A percentile compares a stretch with the other conserved stretches of the same genome.
phyloP scores from a whole-genome alignment of 2,329 filamentous ascomycete genomes.

The Reticulascus tulasneorum region DNA sequence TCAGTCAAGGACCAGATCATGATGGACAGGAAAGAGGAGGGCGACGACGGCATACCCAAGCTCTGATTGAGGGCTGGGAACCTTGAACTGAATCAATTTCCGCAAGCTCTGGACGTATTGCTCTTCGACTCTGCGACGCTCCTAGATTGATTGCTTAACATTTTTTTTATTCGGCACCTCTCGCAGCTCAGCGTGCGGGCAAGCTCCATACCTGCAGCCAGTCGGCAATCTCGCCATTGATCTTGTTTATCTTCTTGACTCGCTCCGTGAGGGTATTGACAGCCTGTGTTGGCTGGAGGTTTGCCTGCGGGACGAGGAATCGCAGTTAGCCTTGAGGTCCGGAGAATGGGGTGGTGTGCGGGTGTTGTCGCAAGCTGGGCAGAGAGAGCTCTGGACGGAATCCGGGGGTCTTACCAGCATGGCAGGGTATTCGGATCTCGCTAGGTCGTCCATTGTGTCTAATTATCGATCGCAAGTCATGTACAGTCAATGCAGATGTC shows the following conservation, averaged over 20 bases:
- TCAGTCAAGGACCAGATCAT: constrained; percentile 1
- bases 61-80: constrained; percentile 72
- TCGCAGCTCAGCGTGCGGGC: background rate
- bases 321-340: constrained; percentile 12
- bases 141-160: constrained; percentile 48
- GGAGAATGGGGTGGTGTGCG: background rate
- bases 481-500: constrained; percentile 10
- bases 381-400: constrained; percentile 8
- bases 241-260: constrained; percentile 76
- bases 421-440: constrained; percentile 85
- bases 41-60: constrained; percentile 65
- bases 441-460: constrained; percentile 66
- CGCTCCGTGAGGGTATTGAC: constrained; percentile 80
- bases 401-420: constrained; percentile 76
- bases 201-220: constrained; percentile 75
- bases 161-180: constrained; percentile 4
- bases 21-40: constrained; percentile 6
- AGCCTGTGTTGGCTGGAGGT: constrained; percentile 77
- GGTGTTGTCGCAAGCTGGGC: background rate
- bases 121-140: constrained; percentile 89
- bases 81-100: constrained; percentile 71
- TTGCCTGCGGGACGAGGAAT: constrained; percentile 52
- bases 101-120: constrained; percentile 78
- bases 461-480: constrained; percentile 13
- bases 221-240: constrained; percentile 90